Conservation (phyloP, 495 filamentous ascomycete species). For the Aspergillus panamensis region DNA sequence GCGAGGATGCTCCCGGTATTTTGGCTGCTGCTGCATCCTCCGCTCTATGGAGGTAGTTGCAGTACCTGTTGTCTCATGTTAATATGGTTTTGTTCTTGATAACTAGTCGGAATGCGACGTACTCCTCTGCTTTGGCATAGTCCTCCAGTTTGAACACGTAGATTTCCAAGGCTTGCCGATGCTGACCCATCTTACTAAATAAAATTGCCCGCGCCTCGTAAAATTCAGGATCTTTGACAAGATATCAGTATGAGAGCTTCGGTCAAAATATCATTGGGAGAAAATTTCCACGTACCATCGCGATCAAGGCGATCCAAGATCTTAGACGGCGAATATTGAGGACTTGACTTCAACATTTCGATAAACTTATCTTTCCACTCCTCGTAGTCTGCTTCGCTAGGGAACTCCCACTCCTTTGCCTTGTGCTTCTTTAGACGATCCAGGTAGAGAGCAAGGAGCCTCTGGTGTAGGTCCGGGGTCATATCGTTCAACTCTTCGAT, state of each 20-base stretch:
- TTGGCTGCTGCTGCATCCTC: conserved; percentile 40
- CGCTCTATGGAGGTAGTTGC: conserved; percentile 72
- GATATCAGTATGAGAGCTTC: background rate
- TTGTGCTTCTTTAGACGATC: conserved; percentile 51
- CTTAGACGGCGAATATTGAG: conserved; percentile 73
- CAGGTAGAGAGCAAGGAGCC: conserved; percentile 72
- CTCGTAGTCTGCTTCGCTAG: conserved; percentile 49
- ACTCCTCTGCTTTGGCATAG: conserved; percentile 91
- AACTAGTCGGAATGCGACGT: conserved; percentile 20
- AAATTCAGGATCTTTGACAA: conserved; percentile 66
- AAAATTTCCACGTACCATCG: conserved; percentile 59
- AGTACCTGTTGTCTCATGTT: conserved; percentile 64
- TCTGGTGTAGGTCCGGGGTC: conserved; percentile 83
- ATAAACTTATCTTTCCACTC: conserved; percentile 63
- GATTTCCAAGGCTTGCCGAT: conserved; percentile 89
- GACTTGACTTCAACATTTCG: conserved; percentile 68
- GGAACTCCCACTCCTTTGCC: conserved; percentile 32
- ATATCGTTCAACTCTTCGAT: conserved; percentile 81
- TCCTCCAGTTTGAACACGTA: conserved; percentile 93
- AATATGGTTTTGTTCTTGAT: conserved; percentile 14
- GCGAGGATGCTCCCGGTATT: conserved; percentile 30
- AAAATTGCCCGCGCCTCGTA: conserved; percentile 90
- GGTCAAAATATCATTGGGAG: background rate
- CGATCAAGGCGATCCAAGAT: conserved; percentile 71
- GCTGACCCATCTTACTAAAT: conserved; percentile 91